Evolutionary conservation across 805 yeast species (phyloP).

Genomic region (Ogataea polymorpha): DNA sequence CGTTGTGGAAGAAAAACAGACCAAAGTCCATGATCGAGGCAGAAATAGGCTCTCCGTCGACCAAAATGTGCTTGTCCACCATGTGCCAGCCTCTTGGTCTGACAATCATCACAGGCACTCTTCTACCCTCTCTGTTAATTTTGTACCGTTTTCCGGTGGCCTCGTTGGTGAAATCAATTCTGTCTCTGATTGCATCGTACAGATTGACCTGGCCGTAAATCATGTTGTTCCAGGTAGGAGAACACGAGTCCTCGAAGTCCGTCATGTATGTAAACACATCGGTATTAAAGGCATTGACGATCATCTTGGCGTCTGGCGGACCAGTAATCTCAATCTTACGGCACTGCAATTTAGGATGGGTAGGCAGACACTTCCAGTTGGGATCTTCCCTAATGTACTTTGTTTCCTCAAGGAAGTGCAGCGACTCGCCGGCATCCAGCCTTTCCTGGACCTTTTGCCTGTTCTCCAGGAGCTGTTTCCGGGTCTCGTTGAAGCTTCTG

Average conservation of each 20-base stretch:
- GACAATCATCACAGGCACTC: conserved; percentile 73
- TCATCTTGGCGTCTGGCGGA: conserved; percentile 82
- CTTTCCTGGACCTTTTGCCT: conserved; percentile 58
- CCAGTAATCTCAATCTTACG: conserved; percentile 84
- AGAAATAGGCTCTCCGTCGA: conserved; percentile 73
- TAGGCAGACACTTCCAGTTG: conserved; percentile 71
- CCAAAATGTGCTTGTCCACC: conserved; percentile 65
- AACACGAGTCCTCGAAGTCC: conserved; percentile 80
- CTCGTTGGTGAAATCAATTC: conserved; percentile 47
- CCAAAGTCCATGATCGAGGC: conserved; percentile 82
- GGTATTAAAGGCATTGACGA: conserved; percentile 76
- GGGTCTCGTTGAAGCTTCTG: conserved; percentile 62
- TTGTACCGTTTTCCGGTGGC: conserved; percentile 38
- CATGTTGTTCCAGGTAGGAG: conserved; percentile 81
- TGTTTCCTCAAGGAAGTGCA: conserved; percentile 70
- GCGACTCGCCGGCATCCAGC: conserved; percentile 59
- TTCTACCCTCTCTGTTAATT: conserved; percentile 45
- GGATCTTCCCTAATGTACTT: conserved; percentile 64
- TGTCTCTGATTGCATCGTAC: conserved; percentile 71
- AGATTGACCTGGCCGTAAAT: conserved; percentile 79
- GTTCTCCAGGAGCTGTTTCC: conserved; percentile 57
- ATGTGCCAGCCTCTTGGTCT: conserved; percentile 91
- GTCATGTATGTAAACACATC: conserved; percentile 82
- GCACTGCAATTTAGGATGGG: conserved; percentile 69
- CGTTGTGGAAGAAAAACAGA: conserved; percentile 73